Percentiles rank a stretch among this genome's conserved stretches.
These are phyloP conservation scores for Malassezia caprae DNA, from an alignment of 1,284 basidiomycete species.

Conservation along the genomic window DNA sequence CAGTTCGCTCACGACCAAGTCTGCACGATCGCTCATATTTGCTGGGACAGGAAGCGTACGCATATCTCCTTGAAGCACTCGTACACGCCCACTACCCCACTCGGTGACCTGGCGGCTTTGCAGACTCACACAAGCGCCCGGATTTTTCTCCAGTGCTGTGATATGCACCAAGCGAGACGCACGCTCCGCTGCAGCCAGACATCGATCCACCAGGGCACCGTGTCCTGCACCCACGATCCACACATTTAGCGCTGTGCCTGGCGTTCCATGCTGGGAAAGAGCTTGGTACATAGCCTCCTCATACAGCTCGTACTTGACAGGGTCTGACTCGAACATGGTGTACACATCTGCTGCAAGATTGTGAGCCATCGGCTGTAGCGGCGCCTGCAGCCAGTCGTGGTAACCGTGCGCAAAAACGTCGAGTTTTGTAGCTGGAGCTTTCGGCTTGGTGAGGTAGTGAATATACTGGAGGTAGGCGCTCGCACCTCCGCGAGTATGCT, in stretches of 20 bases:
- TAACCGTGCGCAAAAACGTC: constrained; percentile 85
- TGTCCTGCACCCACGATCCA: constrained; percentile 84
- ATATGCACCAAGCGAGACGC: constrained; percentile 57
- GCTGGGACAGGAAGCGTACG: constrained; percentile 57
- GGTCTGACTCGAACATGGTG: constrained; percentile 93
- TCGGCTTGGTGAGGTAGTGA: constrained; percentile 39
- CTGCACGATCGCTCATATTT: constrained; percentile 58
- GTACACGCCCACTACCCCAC: constrained; percentile 69
- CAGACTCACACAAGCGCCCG: constrained; percentile 37
- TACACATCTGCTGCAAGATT: constrained; percentile 90
- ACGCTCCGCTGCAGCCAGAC: constrained; percentile 66
- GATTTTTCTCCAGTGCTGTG: constrained; percentile 87
- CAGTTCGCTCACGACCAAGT: constrained; percentile 90
- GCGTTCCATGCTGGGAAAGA: constrained; percentile 60
- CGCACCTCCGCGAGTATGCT: constrained; percentile 62
- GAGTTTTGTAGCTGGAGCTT: constrained; percentile 37
- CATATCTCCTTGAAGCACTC: constrained; percentile 88
- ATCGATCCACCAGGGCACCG: constrained; percentile 82
- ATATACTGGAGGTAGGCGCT: constrained; percentile 77
- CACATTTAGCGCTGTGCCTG: constrained; percentile 52
- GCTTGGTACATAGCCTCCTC: constrained; percentile 58
- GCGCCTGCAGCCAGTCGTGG: constrained; percentile 88
- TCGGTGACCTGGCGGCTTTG: constrained; percentile 50
- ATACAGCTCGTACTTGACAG: constrained; percentile 88
- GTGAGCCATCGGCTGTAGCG: constrained; percentile 89